Percentiles rank a stretch among this genome's conserved stretches.
Evolutionary conservation across 331 rosid genomes (phyloP).

Genomic region (Rhamnella rubrinervis): DNA sequence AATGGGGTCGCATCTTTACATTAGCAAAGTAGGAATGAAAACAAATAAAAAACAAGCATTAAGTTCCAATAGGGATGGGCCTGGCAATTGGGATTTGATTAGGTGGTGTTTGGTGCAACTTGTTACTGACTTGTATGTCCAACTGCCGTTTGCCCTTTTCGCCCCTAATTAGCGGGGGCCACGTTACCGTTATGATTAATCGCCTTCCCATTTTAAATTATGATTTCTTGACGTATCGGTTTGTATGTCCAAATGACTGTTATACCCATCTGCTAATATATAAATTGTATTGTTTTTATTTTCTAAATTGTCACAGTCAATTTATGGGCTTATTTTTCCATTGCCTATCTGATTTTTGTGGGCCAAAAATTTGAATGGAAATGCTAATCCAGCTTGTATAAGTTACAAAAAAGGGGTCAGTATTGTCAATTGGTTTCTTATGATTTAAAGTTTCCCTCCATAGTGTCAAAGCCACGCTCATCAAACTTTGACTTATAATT

Average conservation of each 20-base stretch:
- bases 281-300: background rate
- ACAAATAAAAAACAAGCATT: constrained; percentile 32
- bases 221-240: background rate
- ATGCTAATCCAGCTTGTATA: too few relatives aligned
- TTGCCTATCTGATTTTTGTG: background rate
- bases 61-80: constrained; percentile 10
- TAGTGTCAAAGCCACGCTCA: constrained; percentile 9
- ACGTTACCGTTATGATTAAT: constrained; percentile 35
- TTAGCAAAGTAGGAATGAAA: constrained; percentile 13
- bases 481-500: constrained; percentile 11
- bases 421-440: background rate
- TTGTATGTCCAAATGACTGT: constrained; percentile 1
- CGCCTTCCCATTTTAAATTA: background rate
- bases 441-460: constrained; percentile 21
- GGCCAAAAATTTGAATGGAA: background rate
- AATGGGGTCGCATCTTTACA: constrained; percentile 19
- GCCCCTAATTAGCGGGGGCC: constrained; percentile 32
- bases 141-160: constrained; percentile 2
- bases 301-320: background rate
- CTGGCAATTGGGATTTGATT: constrained; percentile 19
- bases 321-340: too few relatives aligned
- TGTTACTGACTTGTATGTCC: constrained; percentile 18
- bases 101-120: constrained; percentile 12
- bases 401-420: background rate
- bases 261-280: background rate